Evolutionary conservation across 164 flowering plant species (phyloP), one percentile per base, ranked within the genome.

Genomic region (Umbilicus rupestris): DNA sequence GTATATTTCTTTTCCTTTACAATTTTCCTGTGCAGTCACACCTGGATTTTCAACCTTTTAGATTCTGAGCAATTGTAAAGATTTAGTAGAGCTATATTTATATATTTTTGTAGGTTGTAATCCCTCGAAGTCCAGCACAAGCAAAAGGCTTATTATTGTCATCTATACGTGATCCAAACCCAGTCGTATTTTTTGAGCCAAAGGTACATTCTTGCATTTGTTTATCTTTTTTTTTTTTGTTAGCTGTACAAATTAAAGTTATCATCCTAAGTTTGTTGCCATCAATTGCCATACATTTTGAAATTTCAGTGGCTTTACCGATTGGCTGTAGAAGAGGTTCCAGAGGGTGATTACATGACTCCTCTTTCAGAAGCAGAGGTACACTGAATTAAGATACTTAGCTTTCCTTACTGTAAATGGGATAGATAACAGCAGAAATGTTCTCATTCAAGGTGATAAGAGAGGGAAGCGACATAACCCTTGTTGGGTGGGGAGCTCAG

Each of bases 401-500:
- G 30, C 29, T 62, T 19, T 4, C 4, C 3, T 63, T 30, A 47
- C 66, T 33, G 39, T 37, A 45, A 64, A 66, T 68, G 35, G 14
- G 71, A 4, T 66, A 12, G 30, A 52, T 26, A 52, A 24, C 17
- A 26, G 3, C 17, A 11, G 30, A 11, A 26, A 24, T 52, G 59
- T 26, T 24, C 8, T n/a, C n/a, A 12, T 5, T 17, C 52, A 75
- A 91, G 97, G 90, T 94, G 66, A 79, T 94, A 69, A 83, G 92
- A 67, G 79, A 86, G 74, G 97, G 97, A 30, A 82, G 62, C 69
- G 99, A 94, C 78, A 85, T 94, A 69, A 89, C 99, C 57, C 89
- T 94, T 30, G 96, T 94, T 50, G 97, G 96, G 7, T 94, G 99
- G 99, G 99, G 99, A 77, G 96, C 97, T 72, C 99, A 94, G 73